phyloP scores from a whole-genome alignment of 176 grass and related monocot genomes.

The Metroxylon sagu region DNA sequence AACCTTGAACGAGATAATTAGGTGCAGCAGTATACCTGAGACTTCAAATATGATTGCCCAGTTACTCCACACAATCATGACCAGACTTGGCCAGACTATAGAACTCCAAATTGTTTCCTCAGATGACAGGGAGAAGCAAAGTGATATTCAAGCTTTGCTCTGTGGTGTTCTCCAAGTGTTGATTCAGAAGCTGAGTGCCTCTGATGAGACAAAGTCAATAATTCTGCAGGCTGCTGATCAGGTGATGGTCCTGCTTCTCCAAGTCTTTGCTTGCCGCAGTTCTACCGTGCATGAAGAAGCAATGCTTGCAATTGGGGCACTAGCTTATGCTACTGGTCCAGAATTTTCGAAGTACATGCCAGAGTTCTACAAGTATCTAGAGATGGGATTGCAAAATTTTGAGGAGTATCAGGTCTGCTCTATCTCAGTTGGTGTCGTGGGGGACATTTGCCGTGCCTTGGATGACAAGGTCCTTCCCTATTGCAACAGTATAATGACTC shows the following conservation, averaged over 20 bases:
- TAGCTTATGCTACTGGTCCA: constrained; percentile 78
- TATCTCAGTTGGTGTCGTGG: constrained; percentile 77
- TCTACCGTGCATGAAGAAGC: constrained; percentile 90
- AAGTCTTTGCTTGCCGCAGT: constrained; percentile 67
- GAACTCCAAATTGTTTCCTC: constrained; percentile 58
- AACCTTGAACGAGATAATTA: constrained; percentile 84
- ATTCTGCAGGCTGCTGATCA: constrained; percentile 63
- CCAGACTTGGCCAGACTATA: constrained; percentile 54
- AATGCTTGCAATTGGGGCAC: constrained; percentile 88
- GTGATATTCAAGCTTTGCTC: constrained; percentile 73
- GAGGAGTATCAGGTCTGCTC: constrained; percentile 91
- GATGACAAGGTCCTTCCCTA: constrained; percentile 80
- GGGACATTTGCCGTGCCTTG: constrained; percentile 69
- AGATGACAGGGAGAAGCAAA: constrained; percentile 63
- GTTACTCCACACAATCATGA: constrained; percentile 62
- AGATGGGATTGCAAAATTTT: constrained; percentile 74
- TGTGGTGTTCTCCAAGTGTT: constrained; percentile 86
- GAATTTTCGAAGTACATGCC: constrained; percentile 85
- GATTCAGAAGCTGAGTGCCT: constrained; percentile 72
- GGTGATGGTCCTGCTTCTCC: constrained; percentile 74
- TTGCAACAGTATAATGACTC: constrained; percentile 78
- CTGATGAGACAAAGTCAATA: constrained; percentile 50
- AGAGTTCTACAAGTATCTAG: constrained; percentile 71
- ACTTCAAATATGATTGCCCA: constrained; percentile 45
- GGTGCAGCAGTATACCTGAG: constrained; percentile 61